Conservation (phyloP, 140 eudicot genomes). For the Oenanthe javanica region DNA sequence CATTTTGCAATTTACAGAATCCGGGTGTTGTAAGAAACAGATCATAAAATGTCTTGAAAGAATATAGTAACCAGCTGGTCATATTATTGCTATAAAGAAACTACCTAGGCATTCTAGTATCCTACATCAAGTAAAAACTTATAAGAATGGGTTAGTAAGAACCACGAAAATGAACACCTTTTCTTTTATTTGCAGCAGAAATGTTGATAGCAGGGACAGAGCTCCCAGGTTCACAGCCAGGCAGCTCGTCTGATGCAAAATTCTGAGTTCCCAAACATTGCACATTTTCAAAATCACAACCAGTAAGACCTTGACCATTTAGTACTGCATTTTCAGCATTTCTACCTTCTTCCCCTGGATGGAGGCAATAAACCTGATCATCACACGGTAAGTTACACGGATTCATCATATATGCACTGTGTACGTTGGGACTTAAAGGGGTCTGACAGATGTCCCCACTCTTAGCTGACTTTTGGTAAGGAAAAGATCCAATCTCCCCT, state of each 20-base stretch:
- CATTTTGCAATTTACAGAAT: not conserved
- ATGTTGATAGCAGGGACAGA: conserved; percentile 22
- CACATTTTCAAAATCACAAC: conserved; percentile 62
- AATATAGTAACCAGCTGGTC: not conserved
- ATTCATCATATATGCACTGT: conserved; percentile 52
- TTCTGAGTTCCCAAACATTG: conserved; percentile 68
- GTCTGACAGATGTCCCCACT: conserved; percentile 33
- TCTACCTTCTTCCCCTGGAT: conserved; percentile 13
- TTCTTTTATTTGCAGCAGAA: conserved; percentile 43
- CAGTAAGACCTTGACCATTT: conserved; percentile 45
- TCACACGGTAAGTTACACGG: conserved; percentile 62
- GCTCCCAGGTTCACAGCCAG: conserved; percentile 42
- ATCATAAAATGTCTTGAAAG: not conserved
- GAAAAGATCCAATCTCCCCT: conserved; percentile 94
- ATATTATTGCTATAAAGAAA: not conserved
- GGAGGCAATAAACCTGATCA: conserved; percentile 25
- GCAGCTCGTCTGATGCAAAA: conserved; percentile 30
- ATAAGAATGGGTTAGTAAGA: conserved; percentile 9
- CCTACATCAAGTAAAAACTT: conserved; percentile 5
- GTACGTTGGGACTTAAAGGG: conserved; percentile 31
- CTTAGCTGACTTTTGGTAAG: conserved; percentile 68
- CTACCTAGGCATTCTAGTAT: not conserved
- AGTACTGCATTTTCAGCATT: conserved; percentile 21
- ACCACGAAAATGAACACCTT: conserved; percentile 30
- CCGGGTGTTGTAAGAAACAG: not conserved